These are phyloP conservation scores for Cladosporium colombiae DNA, from an alignment of 2,329 filamentous ascomycete species.

Conservation along the genomic window DNA sequence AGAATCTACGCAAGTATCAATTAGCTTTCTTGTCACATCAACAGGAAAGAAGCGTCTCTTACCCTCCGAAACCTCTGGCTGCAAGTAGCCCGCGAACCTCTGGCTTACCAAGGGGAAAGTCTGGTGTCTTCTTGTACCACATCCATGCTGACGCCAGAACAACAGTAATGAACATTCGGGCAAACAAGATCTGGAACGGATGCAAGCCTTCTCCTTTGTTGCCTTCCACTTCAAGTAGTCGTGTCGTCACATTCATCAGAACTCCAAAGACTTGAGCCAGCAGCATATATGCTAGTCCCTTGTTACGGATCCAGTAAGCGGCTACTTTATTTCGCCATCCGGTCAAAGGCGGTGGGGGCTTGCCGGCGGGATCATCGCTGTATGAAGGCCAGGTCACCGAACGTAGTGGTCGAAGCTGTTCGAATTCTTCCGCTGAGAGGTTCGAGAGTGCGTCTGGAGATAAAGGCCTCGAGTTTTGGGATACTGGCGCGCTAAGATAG, in stretches of 20 bases:
- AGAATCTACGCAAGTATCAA: neutral
- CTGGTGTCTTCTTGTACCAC: conserved; percentile 66
- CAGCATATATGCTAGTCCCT: conserved; percentile 72
- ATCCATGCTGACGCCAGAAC: conserved; percentile 70
- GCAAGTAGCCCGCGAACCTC: conserved; percentile 69
- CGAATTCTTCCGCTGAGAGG: conserved; percentile 37
- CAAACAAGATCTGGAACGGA: conserved; percentile 82
- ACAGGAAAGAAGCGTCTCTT: neutral
- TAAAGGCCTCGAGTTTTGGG: conserved; percentile 38
- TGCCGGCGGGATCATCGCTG: neutral
- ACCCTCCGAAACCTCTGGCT: conserved; percentile 67
- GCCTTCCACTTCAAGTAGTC: conserved; percentile 69
- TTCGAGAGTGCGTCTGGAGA: conserved; percentile 49
- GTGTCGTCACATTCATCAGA: conserved; percentile 80
- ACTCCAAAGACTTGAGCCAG: conserved; percentile 78
- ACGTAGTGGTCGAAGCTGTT: conserved; percentile 27
- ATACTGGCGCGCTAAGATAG: conserved; percentile 25
- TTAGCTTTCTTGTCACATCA: neutral
- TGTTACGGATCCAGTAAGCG: conserved; percentile 64
- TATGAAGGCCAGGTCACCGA: neutral
- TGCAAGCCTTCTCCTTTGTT: conserved; percentile 71
- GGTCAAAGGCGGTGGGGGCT: neutral
- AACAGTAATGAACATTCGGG: conserved; percentile 73
- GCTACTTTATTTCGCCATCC: conserved; percentile 28
- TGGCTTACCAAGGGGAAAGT: conserved; percentile 69